phyloP scores from a whole-genome alignment of 163 green algal genomes.

The Scenedesmus sp. region DNA sequence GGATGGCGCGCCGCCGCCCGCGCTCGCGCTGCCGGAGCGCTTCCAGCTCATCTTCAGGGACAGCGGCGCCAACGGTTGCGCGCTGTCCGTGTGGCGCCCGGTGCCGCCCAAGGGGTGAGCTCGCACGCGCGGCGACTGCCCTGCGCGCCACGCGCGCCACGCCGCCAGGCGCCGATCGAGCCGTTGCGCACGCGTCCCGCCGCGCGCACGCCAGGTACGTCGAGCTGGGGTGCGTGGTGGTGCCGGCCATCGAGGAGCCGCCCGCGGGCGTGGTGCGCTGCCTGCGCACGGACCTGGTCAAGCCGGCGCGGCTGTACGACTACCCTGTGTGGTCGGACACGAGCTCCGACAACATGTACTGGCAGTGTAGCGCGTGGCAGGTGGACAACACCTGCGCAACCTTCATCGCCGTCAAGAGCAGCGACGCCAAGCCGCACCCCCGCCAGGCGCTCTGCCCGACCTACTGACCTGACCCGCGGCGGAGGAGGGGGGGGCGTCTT shows the following conservation, averaged over 20 bases:
- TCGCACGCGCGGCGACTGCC: too few species aligned
- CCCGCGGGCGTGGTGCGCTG: slow-evolving; percentile 61
- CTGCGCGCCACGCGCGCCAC: too few species aligned
- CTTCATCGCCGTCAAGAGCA: slow-evolving; percentile 71
- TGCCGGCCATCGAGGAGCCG: slow-evolving; percentile 66
- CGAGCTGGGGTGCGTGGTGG: slow-evolving; percentile 70
- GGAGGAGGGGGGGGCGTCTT: too few species aligned
- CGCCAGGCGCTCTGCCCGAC: slow-evolving; percentile 14
- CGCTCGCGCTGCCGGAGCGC: slow-evolving; percentile 47
- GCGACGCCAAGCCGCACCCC: slow-evolving; percentile 17
- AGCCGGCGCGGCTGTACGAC: slow-evolving; percentile 50
- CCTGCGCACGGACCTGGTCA: slow-evolving; percentile 64
- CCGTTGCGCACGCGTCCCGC: too few species aligned
- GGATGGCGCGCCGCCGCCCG: not conserved
- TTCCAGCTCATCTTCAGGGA: slow-evolving; percentile 79
- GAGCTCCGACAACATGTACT: slow-evolving; percentile 74
- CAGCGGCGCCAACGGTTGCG: slow-evolving; percentile 44
- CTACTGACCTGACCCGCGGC: slow-evolving; percentile 2
- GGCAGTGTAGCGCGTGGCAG: slow-evolving; percentile 78
- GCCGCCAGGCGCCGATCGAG: too few species aligned
- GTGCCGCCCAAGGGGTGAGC: slow-evolving; percentile 74
- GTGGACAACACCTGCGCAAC: slow-evolving; percentile 67
- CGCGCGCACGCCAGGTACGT: slow-evolving; percentile 15
- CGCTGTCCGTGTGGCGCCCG: slow-evolving; percentile 81
- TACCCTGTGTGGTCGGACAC: slow-evolving; percentile 61